A percentile compares a stretch with the other conserved stretches of the same genome.
Evolutionary conservation across 108 stramenopile genomes (phyloP).

Genomic region (Schizochytrium sp.): DNA sequence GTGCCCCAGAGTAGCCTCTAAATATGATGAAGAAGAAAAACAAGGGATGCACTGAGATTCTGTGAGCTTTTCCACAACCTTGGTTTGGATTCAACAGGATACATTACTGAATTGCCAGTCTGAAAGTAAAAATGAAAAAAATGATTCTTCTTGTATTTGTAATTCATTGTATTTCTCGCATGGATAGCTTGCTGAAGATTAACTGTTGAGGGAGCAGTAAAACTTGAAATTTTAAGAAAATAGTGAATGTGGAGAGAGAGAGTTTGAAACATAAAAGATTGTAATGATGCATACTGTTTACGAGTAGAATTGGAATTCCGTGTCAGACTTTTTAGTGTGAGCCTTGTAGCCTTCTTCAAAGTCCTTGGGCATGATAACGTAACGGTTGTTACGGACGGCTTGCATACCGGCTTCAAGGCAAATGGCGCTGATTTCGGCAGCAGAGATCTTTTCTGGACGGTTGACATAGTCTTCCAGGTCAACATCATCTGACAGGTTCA

Average conservation of each 20-base stretch:
- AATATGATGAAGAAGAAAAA: background rate
- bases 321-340: slow-evolving; percentile 94
- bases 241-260: no score
- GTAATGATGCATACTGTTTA: background rate
- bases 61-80: no score
- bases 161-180: no score
- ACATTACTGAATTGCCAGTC: background rate
- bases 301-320: slow-evolving; percentile 94
- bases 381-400: slow-evolving; percentile 97
- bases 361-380: slow-evolving; percentile 97
- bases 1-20: background rate
- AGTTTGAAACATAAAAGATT: no score
- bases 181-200: no score
- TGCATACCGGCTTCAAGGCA: slow-evolving; percentile 97
- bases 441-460: slow-evolving; percentile 94
- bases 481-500: slow-evolving; percentile 96
- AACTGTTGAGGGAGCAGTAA: no score
- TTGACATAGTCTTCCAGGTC: slow-evolving; percentile 99
- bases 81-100: no score
- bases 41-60: background rate
- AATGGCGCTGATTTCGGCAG: slow-evolving; percentile 95
- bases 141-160: no score
- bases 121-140: background rate
- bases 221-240: no score
- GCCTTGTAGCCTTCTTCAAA: slow-evolving; percentile 99